Percentiles rank a stretch among this genome's conserved stretches.
These are phyloP conservation scores for Lentinula lateritia DNA, from an alignment of 768 basidiomycete genomes.

Conservation along the genomic window DNA sequence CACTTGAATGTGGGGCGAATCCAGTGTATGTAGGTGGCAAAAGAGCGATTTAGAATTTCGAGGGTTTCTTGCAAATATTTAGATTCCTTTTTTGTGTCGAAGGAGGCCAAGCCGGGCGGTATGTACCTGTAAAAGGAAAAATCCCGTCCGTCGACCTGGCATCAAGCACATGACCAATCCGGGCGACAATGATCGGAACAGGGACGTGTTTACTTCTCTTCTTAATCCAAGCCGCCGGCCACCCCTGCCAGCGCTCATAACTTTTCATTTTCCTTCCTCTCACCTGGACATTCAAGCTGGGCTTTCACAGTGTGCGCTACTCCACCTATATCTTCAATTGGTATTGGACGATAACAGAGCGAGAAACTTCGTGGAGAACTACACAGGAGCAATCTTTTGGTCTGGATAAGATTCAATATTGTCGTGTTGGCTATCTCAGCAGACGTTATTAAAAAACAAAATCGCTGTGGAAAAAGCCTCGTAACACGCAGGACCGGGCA, in stretches of 20 bases:
- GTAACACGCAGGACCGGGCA: neutral
- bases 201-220: neutral
- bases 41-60: too few species aligned
- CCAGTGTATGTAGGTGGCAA: too few species aligned
- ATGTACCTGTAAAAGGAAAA: neutral
- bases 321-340: neutral
- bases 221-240: constrained; percentile 1
- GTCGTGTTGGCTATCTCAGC: neutral
- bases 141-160: neutral
- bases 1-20: too few species aligned
- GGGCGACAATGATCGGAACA: neutral
- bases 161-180: constrained; percentile 1
- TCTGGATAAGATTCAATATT: constrained; percentile 3
- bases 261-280: neutral
- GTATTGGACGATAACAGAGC: neutral
- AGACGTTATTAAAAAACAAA: neutral
- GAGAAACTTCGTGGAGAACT: neutral
- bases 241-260: neutral
- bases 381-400: neutral
- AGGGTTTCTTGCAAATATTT: too few species aligned
- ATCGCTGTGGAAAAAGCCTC: neutral
- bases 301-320: neutral
- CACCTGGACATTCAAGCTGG: neutral
- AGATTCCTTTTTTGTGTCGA: neutral
- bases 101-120: neutral